phyloP scores from a whole-genome alignment of 148 eudicot genomes.

The Rhododendron williamsianum region DNA sequence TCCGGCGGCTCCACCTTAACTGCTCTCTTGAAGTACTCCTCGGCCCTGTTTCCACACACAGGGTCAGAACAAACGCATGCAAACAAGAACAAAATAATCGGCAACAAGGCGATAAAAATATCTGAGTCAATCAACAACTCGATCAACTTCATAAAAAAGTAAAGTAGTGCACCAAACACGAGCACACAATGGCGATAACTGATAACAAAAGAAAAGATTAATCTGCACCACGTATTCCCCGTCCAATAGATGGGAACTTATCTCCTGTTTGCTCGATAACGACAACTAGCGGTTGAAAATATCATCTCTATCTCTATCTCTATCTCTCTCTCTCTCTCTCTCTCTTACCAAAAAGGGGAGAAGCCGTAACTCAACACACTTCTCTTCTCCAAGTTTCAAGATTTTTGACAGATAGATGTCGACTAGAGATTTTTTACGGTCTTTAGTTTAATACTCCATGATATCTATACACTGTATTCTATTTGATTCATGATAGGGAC shows the following conservation, averaged over 20 bases:
- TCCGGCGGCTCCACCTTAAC: constrained; percentile 67
- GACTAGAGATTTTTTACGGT: not conserved
- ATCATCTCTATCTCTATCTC: no score
- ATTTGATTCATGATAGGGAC: no score
- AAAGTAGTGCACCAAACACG: not conserved
- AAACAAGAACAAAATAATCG: not conserved
- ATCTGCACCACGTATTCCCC: constrained; percentile 13
- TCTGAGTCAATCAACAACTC: not conserved
- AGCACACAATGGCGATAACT: not conserved
- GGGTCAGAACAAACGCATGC: not conserved
- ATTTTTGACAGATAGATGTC: not conserved
- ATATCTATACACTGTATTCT: no score
- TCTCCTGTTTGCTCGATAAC: not conserved
- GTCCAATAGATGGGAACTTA: not conserved
- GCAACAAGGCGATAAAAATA: not conserved
- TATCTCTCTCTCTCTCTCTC: no score
- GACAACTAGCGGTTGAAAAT: not conserved
- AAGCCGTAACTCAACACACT: not conserved
- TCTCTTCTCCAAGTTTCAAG: not conserved
- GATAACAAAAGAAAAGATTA: not conserved
- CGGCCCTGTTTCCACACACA: constrained; percentile 55
- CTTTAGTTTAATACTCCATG: no score
- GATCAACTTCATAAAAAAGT: not conserved
- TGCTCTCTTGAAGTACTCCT: constrained; percentile 82
- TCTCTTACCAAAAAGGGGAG: not conserved